These are phyloP conservation scores for Paraleonurus japonicus DNA, from an alignment of 257 asterid species.

Conservation along the genomic window DNA sequence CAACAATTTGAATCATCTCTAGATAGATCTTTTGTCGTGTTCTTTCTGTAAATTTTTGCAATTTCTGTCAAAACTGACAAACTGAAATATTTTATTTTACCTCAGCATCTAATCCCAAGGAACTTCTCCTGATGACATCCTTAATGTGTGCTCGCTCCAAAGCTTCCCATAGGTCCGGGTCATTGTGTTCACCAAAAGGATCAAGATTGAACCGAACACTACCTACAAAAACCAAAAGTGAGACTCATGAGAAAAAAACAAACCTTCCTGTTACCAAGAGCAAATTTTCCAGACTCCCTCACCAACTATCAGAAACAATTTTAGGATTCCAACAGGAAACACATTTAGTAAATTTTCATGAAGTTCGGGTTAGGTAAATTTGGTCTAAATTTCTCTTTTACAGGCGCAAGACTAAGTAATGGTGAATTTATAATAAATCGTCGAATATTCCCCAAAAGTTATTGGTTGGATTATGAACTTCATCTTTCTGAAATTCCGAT, in stretches of 20 bases:
- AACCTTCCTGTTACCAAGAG: background rate
- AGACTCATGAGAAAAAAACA: background rate
- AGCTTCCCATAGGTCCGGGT: slow-evolving; percentile 87
- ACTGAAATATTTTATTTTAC: slow-evolving; percentile 32
- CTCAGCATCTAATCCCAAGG: slow-evolving; percentile 83
- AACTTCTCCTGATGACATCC: slow-evolving; percentile 65
- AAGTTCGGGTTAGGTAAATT: background rate
- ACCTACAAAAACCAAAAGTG: slow-evolving; percentile 38
- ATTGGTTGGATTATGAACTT: background rate
- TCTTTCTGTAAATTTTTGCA: background rate
- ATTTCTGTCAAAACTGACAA: background rate
- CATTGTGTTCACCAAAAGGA: slow-evolving; percentile 81
- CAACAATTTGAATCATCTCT: background rate
- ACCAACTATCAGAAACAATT: background rate
- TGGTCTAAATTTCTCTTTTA: background rate
- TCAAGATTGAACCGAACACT: slow-evolving; percentile 83
- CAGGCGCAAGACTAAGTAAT: background rate
- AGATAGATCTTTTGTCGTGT: background rate
- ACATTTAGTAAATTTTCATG: background rate
- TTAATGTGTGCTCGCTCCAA: slow-evolving; percentile 81
- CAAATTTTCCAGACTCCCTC: background rate
- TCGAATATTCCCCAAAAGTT: background rate
- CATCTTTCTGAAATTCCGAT: background rate
- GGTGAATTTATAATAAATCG: background rate
- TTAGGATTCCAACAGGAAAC: background rate